These are phyloP conservation scores for Penicillium sp. DNA, from an alignment of 2,329 filamentous ascomycete species.

Conservation along the genomic window DNA sequence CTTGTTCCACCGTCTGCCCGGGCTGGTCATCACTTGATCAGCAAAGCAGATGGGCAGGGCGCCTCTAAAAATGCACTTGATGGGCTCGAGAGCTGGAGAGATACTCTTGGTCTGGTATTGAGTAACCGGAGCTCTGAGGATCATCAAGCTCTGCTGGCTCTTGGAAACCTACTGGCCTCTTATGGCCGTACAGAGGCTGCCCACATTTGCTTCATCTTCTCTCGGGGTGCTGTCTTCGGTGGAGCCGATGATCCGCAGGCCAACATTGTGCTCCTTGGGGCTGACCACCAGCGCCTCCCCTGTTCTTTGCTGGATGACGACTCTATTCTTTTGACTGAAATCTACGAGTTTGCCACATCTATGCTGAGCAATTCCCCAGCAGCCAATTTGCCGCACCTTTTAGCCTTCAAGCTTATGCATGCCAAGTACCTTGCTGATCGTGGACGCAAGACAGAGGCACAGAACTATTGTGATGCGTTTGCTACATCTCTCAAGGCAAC, in stretches of 20 bases:
- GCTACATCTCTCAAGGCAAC: conserved; percentile 72
- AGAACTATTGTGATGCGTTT: conserved; percentile 89
- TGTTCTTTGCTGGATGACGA: conserved; percentile 77
- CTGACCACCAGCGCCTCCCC: conserved; percentile 72
- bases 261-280: conserved; percentile 80
- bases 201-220: conserved; percentile 91
- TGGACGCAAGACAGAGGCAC: conserved; percentile 77
- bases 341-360: conserved; percentile 87
- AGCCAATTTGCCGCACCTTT: conserved; percentile 73
- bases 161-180: conserved; percentile 77
- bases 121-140: conserved; percentile 86
- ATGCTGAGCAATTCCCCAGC: conserved; percentile 61
- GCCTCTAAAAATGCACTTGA: conserved; percentile 72
- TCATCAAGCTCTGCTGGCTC: conserved; percentile 70
- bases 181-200: conserved; percentile 91
- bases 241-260: conserved; percentile 79
- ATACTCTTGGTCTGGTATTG: conserved; percentile 80
- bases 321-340: conserved; percentile 87
- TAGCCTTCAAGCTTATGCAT: conserved; percentile 88
- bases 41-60: conserved; percentile 62
- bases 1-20: conserved; percentile 90
- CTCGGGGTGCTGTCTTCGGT: conserved; percentile 70
- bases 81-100: conserved; percentile 90
- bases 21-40: conserved; percentile 87
- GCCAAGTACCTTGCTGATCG: conserved; percentile 81